Evolutionary conservation across 208 protist genomes (phyloP).

Genomic region (Acanthamoeba healyi): DNA sequence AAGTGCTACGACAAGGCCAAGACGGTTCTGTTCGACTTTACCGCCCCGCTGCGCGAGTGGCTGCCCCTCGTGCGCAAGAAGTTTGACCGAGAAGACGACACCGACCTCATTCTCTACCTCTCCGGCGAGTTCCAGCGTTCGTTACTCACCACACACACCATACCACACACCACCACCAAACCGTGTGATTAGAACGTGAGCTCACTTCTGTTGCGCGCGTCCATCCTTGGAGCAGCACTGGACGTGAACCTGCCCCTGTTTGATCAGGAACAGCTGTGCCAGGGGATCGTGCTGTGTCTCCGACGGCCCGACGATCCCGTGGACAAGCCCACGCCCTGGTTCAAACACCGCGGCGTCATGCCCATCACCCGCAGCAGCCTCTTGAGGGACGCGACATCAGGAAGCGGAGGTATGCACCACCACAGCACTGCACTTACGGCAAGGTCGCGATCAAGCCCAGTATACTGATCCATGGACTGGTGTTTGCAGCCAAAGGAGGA

Average conservation of each 20-base stretch:
- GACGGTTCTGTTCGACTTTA: conserved; percentile 12
- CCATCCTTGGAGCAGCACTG: no score
- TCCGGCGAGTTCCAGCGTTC: conserved; percentile 5
- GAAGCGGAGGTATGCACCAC: not conserved
- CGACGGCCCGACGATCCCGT: conserved; percentile 48
- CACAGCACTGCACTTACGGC: not conserved
- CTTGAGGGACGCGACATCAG: not conserved
- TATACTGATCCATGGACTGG: no score
- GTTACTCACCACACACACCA: not conserved
- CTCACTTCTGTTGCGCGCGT: no score
- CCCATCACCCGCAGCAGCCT: not conserved
- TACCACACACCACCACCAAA: no score
- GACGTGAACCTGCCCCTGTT: not conserved
- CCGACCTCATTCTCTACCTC: conserved; percentile 1
- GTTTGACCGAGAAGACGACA: conserved; percentile 52
- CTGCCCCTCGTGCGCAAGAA: conserved; percentile 50
- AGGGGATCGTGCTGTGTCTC: conserved; percentile 25
- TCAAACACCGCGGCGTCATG: conserved; percentile 32
- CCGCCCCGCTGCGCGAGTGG: not conserved
- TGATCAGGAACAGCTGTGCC: conserved; percentile 17
- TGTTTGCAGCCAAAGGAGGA: not conserved
- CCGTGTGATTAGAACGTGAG: no score
- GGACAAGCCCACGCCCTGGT: conserved; percentile 54
- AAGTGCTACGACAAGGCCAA: conserved; percentile 4
- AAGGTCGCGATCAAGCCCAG: not conserved